These are phyloP conservation scores for Pseudogymnoascus sp. DNA, from an alignment of 2,329 filamentous ascomycete species.

Conservation along the genomic window DNA sequence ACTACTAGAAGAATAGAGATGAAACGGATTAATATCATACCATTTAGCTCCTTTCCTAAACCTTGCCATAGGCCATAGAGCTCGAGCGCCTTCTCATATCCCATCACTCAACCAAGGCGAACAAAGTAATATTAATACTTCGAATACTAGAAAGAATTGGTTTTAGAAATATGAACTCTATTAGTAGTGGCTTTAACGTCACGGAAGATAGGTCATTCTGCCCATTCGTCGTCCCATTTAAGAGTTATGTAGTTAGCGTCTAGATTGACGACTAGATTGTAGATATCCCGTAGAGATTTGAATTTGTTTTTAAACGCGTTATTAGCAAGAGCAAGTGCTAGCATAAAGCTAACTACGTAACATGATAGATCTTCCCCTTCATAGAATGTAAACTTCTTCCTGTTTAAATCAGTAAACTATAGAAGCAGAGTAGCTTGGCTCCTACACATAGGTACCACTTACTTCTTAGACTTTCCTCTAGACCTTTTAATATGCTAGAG, in stretches of 20 bases:
- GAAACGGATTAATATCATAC: conserved; percentile 14
- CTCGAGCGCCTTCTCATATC: conserved; percentile 21
- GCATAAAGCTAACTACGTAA: conserved; percentile 18
- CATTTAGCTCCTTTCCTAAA: conserved; percentile 23
- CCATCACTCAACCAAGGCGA: conserved; percentile 28
- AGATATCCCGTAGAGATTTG: conserved; percentile 19
- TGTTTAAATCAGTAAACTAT: conserved; percentile 11
- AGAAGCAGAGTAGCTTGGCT: neutral
- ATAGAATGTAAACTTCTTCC: conserved; percentile 23
- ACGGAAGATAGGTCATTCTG: conserved; percentile 20
- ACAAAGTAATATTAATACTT: conserved; percentile 32
- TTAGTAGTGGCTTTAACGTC: conserved; percentile 16
- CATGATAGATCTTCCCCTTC: conserved; percentile 19
- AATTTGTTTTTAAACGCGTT: conserved; percentile 22
- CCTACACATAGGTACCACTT: conserved; percentile 4
- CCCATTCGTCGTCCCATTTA: conserved; percentile 20
- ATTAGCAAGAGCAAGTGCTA: conserved; percentile 23
- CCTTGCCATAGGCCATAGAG: conserved; percentile 22
- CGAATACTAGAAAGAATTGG: conserved; percentile 31
- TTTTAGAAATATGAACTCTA: conserved; percentile 18
- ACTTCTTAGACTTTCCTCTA: conserved; percentile 19
- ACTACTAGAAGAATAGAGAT: neutral
- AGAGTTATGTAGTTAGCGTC: conserved; percentile 19
- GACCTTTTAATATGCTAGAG: conserved; percentile 24
- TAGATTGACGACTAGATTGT: conserved; percentile 20